Percentiles rank a stretch among this genome's conserved stretches.
Conservation (phyloP, 139 green algal species). For the Chara braunii region DNA sequence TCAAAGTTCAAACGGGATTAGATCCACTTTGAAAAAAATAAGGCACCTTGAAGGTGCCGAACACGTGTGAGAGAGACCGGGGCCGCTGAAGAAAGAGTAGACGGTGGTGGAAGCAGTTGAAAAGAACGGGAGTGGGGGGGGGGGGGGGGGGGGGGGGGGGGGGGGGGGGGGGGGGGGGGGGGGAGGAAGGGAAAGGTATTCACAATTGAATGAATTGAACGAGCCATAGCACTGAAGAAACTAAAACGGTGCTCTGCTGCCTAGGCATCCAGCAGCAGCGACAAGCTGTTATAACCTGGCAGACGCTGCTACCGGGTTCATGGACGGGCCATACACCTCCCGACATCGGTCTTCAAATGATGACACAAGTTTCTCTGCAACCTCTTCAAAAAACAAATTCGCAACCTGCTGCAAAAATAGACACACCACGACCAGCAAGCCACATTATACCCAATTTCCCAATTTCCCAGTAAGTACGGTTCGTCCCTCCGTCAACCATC, state of each 20-base stretch:
- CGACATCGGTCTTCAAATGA: slow-evolving; percentile 78
- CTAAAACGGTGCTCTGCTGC: not conserved
- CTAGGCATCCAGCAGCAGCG: not conserved
- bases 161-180: slow-evolving; percentile 1
- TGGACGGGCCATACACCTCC: slow-evolving; percentile 60
- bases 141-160: not conserved
- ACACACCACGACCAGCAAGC: not conserved
- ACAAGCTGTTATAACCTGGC: not conserved
- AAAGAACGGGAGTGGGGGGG: not conserved
- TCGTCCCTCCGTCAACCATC: too few species aligned
- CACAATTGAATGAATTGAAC: not conserved
- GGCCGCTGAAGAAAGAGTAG: not conserved
- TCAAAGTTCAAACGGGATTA: too few species aligned
- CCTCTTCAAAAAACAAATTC: slow-evolving; percentile 60
- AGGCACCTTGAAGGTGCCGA: too few species aligned
- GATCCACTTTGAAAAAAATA: too few species aligned
- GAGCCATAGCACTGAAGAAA: not conserved
- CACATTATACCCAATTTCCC: slow-evolving; percentile 27
- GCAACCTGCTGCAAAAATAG: slow-evolving; percentile 7
- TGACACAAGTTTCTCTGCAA: slow-evolving; percentile 73
- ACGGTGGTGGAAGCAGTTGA: not conserved
- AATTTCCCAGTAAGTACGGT: too few species aligned
- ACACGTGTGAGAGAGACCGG: not conserved
- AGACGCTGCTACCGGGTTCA: not conserved
- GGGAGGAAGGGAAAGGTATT: slow-evolving; percentile 10